phyloP scores from a whole-genome alignment of 202 grass and related monocot genomes.

The Brachypodium distachyon region DNA sequence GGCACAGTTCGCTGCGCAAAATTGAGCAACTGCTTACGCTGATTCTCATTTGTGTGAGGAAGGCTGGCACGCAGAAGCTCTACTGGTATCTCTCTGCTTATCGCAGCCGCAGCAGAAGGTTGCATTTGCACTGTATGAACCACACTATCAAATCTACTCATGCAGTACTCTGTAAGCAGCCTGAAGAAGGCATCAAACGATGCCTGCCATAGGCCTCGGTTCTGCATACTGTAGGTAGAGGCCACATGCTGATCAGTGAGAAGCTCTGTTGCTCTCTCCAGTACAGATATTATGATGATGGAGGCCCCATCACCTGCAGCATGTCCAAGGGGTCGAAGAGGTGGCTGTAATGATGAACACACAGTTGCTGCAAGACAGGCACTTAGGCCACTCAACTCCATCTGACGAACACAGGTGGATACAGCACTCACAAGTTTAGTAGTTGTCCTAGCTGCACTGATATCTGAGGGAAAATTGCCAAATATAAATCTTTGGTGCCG shows the following conservation, averaged over 20 bases:
- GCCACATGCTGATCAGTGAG: constrained; percentile 42
- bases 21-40: constrained; percentile 51
- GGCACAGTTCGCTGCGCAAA: constrained; percentile 73
- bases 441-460: constrained; percentile 24
- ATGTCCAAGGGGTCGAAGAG: constrained; percentile 64
- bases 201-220: constrained; percentile 64
- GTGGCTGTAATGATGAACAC: constrained; percentile 67
- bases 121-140: constrained; percentile 42
- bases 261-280: constrained; percentile 58
- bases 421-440: constrained; percentile 43
- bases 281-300: constrained; percentile 56
- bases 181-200: constrained; percentile 72
- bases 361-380: constrained; percentile 82
- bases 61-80: constrained; percentile 74
- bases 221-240: constrained; percentile 29
- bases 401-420: constrained; percentile 29
- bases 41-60: constrained; percentile 76
- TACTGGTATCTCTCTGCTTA: constrained; percentile 65
- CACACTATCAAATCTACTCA: constrained; percentile 56
- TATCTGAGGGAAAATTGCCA: constrained; percentile 47
- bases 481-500: constrained; percentile 63
- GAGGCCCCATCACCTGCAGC: constrained; percentile 55
- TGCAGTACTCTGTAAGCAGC: constrained; percentile 62
- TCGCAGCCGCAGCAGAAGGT: constrained; percentile 31
- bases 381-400: constrained; percentile 69